Evolutionary conservation across 768 basidiomycete species (phyloP).

Genomic region (Candolleomyces efflorescens): DNA sequence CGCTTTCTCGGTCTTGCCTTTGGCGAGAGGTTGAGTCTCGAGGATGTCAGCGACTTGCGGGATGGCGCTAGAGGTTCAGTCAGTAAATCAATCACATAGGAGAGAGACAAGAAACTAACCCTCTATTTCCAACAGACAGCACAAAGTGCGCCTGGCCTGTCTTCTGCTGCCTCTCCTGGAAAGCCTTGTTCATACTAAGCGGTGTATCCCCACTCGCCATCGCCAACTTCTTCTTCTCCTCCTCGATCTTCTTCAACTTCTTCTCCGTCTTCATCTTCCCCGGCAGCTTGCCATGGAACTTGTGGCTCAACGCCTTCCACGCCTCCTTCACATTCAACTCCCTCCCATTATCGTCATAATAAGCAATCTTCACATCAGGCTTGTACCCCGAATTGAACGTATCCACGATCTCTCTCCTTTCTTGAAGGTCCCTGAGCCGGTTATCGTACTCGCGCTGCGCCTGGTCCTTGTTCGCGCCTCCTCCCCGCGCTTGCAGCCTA

Average conservation of each 20-base stretch:
- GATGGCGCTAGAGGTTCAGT: conserved; percentile 54
- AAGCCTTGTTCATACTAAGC: conserved; percentile 90
- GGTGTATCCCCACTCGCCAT: conserved; percentile 97
- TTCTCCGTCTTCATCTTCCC: conserved; percentile 98
- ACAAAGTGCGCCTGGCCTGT: conserved; percentile 96
- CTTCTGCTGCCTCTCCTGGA: conserved; percentile 90
- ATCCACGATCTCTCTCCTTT: conserved; percentile 77
- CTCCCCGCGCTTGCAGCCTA: conserved; percentile 68
- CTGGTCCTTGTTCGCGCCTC: conserved; percentile 71
- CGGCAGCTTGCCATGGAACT: conserved; percentile 97
- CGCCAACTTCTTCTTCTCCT: conserved; percentile 90
- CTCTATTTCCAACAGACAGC: conserved; percentile 88
- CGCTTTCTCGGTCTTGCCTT: conserved; percentile 78
- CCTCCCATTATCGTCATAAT: conserved; percentile 95
- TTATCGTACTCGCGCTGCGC: conserved; percentile 95
- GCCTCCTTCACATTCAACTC: conserved; percentile 90
- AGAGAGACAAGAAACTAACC: conserved; percentile 43
- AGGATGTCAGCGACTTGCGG: conserved; percentile 82
- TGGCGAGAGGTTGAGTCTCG: conserved; percentile 74
- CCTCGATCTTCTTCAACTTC: conserved; percentile 92
- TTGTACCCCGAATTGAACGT: conserved; percentile 85
- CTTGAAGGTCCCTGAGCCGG: conserved; percentile 84
- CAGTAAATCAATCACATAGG: conserved; percentile 5
- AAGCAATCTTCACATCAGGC: conserved; percentile 94
- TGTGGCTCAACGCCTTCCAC: conserved; percentile 96